Conservation (phyloP, 441 rosid genomes). For the Pelargonium myrrhifolium region DNA sequence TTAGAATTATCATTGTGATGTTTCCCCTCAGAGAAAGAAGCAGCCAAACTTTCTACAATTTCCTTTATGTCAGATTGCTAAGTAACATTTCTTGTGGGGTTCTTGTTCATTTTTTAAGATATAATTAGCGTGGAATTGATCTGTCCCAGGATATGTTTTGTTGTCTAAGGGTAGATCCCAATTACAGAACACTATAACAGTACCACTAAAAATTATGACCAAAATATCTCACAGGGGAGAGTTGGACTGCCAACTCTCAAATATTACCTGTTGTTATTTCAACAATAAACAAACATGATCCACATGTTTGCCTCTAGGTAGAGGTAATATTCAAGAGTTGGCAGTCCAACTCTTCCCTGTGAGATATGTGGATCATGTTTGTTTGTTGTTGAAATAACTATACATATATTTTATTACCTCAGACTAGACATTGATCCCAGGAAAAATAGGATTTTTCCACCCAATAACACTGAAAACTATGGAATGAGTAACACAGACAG, state of each 20-base stretch:
- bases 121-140: background rate
- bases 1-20: conserved; percentile 10
- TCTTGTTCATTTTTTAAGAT: conserved; percentile 9
- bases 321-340: background rate
- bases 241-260: background rate
- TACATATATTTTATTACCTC: no score
- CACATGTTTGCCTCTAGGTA: background rate
- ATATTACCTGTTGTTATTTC: background rate
- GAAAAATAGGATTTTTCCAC: background rate
- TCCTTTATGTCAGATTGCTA: conserved; percentile 23
- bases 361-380: background rate
- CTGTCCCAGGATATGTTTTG: conserved; percentile 2
- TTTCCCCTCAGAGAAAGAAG: conserved; percentile 21
- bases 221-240: background rate
- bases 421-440: no score
- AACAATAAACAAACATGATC: background rate
- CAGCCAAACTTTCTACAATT: conserved; percentile 20
- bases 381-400: background rate
- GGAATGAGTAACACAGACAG: background rate
- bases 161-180: background rate
- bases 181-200: background rate
- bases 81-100: conserved; percentile 22
- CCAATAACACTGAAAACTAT: background rate
- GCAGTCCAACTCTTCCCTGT: background rate
- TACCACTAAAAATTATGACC: background rate